Conservation (phyloP, 306 rosid species). For the Lotus japonicus region DNA sequence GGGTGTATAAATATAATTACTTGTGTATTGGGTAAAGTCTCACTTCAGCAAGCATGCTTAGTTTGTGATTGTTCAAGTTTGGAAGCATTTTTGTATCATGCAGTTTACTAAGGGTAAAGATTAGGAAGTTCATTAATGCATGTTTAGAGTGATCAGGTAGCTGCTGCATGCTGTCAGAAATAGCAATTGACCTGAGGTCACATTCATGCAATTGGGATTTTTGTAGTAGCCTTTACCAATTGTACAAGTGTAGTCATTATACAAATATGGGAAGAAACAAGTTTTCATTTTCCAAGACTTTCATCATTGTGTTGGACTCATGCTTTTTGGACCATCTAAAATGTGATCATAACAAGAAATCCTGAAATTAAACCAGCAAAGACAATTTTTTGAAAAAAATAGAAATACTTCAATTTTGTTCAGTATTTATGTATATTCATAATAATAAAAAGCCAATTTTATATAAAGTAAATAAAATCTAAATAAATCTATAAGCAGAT, state of each 20-base stretch:
- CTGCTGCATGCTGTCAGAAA: constrained; percentile 17
- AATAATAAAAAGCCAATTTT: too few species aligned
- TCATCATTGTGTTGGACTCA: background rate
- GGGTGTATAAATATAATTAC: too few species aligned
- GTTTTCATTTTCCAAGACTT: background rate
- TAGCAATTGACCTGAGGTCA: constrained; percentile 4
- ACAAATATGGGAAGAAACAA: background rate
- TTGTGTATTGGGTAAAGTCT: background rate
- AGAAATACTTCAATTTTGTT: too few species aligned
- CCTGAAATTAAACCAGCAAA: background rate
- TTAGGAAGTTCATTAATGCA: constrained; percentile 23
- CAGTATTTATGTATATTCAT: too few species aligned
- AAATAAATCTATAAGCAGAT: too few species aligned
- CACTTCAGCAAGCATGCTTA: constrained; percentile 3
- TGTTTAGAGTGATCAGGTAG: constrained; percentile 8
- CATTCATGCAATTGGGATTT: background rate
- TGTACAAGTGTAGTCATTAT: background rate
- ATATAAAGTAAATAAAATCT: too few species aligned
- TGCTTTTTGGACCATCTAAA: background rate
- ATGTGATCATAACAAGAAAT: background rate
- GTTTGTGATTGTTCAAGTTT: constrained; percentile 8
- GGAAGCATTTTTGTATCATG: constrained; percentile 31
- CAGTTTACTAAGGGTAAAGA: constrained; percentile 19
- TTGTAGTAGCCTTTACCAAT: background rate
- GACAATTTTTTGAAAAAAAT: too few species aligned